A percentile compares a stretch with the other conserved stretches of the same genome.
Conservation (phyloP, 805 yeast genomes). For the Wickerhamomyces chaumierensis region DNA sequence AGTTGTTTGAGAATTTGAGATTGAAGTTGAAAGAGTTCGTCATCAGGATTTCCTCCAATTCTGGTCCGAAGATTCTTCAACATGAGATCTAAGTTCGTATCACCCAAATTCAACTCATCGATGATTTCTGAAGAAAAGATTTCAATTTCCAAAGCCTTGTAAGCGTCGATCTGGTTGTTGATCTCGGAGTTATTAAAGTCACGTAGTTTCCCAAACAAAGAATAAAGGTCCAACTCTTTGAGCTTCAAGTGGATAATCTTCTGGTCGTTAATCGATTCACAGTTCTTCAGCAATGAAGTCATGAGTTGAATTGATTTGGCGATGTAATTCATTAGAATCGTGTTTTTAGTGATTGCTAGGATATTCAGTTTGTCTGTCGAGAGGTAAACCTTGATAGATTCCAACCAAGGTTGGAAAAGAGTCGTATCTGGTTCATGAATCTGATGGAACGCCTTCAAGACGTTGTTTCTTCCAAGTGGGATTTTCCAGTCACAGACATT, state of each 20-base stretch:
- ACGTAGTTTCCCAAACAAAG: slow-evolving; percentile 22
- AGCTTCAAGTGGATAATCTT: slow-evolving; percentile 20
- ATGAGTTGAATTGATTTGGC: slow-evolving; percentile 13
- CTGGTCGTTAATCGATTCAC: slow-evolving; percentile 16
- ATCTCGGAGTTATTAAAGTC: slow-evolving; percentile 29
- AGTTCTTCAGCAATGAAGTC: slow-evolving; percentile 14
- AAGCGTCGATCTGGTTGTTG: slow-evolving; percentile 14
- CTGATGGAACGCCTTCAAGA: slow-evolving; percentile 16
- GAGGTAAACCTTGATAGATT: slow-evolving; percentile 4
- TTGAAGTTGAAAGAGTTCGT: slow-evolving; percentile 52
- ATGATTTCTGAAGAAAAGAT: slow-evolving; percentile 9
- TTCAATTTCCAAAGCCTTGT: slow-evolving; percentile 8
- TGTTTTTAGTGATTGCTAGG: slow-evolving; percentile 7
- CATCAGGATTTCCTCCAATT: slow-evolving; percentile 26
- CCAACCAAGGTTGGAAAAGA: slow-evolving; percentile 15
- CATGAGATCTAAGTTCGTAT: slow-evolving; percentile 6
- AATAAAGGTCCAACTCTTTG: slow-evolving; percentile 26
- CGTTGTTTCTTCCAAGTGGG: slow-evolving; percentile 20
- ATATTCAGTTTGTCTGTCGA: slow-evolving; percentile 11
- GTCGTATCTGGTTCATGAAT: slow-evolving; percentile 7
- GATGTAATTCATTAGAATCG: slow-evolving; percentile 10
- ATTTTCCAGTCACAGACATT: slow-evolving; percentile 16
- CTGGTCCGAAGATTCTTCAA: slow-evolving; percentile 13
- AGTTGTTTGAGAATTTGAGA: slow-evolving; percentile 46
- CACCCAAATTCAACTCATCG: slow-evolving; percentile 17